Conservation (phyloP, 768 basidiomycete genomes). For the Russula sp. region DNA sequence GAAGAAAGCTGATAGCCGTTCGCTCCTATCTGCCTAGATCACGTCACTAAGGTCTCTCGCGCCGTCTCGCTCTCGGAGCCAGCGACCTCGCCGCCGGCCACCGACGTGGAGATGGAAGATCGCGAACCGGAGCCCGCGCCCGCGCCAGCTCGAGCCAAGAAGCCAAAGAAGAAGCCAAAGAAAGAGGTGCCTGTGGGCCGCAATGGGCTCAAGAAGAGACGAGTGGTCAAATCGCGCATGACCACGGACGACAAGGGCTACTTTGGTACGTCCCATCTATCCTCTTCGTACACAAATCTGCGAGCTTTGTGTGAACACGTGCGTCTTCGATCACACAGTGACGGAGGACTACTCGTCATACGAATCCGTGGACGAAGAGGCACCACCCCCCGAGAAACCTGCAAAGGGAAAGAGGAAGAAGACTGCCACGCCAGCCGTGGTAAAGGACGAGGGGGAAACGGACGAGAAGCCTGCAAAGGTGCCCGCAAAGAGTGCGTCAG, state of each 20-base stretch:
- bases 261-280: slow-evolving; percentile 44
- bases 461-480: slow-evolving; percentile 4
- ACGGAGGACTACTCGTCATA: slow-evolving; percentile 80
- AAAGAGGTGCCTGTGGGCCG: slow-evolving; percentile 65
- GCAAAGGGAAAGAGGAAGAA: slow-evolving; percentile 23
- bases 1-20: slow-evolving; percentile 25
- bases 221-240: slow-evolving; percentile 52
- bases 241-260: slow-evolving; percentile 64
- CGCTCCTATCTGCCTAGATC: slow-evolving; percentile 34
- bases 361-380: slow-evolving; percentile 68
- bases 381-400: slow-evolving; percentile 29
- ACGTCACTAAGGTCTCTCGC: slow-evolving; percentile 20
- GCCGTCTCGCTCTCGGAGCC: slow-evolving; percentile 12
- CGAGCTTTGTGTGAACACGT: slow-evolving; percentile 2
- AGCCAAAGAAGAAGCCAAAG: too few species aligned
- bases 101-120: slow-evolving; percentile 28
- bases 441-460: slow-evolving; percentile 3
- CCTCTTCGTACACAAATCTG: background rate
- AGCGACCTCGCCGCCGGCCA: slow-evolving; percentile 23
- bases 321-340: slow-evolving; percentile 36
- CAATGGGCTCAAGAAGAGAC: slow-evolving; percentile 73
- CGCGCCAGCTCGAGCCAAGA: slow-evolving; percentile 31
- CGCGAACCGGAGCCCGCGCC: slow-evolving; percentile 26
- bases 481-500: background rate
- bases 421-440: slow-evolving; percentile 2